Evolutionary conservation across 257 asterid species (phyloP), one percentile per base, ranked within the genome.

Genomic region (Ajuga chamaepitys): DNA sequence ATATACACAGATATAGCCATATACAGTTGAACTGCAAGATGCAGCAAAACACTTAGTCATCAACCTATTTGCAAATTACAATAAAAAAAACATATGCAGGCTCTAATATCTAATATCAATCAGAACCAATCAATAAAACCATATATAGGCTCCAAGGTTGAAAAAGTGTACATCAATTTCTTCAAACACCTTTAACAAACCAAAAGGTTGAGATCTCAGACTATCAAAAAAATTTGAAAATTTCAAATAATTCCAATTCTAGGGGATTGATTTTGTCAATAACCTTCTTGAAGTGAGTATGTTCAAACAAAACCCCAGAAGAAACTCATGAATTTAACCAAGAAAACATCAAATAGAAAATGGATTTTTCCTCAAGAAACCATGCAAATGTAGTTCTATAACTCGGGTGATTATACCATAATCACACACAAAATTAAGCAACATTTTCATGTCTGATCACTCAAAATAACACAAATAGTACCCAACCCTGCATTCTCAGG

Each of bases 351-450:
- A 65, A 45, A 18, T 45, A 26, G n/a, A 18, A 9, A 42, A 25
- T 7, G 12, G 12, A 3, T 24, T 30, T 41, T 6, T 4, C 37
- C 30, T 51, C 51, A 40, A 44, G 14, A 74, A 50, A 54, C 51
- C 67, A 58, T 68, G 58, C 57, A 69, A 64, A 58, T 21, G 4
- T 34, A 8, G n/a, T n/a, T n/a, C n/a, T n/a, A n/a, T n/a, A n/a
- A n/a, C n/a, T n/a, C n/a, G n/a, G n/a, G n/a, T 14, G 7, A 10
- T 18, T 20, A 50, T 10, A 12, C 9, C 44, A 46, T 8, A 26
- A 48, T 47, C 16, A 10, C 59, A 38, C 34, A 16, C 34, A 47
- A 17, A 3, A 48, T 7, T 14, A 5, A 1, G 34, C 21, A 12
- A 24, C 46, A 48, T 7, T 45, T 10, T 10, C 26, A 46, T 5